Evolutionary conservation across 257 asterid genomes (phyloP), one percentile per base, ranked within the genome.

Genomic region (Henckelia pumila): DNA sequence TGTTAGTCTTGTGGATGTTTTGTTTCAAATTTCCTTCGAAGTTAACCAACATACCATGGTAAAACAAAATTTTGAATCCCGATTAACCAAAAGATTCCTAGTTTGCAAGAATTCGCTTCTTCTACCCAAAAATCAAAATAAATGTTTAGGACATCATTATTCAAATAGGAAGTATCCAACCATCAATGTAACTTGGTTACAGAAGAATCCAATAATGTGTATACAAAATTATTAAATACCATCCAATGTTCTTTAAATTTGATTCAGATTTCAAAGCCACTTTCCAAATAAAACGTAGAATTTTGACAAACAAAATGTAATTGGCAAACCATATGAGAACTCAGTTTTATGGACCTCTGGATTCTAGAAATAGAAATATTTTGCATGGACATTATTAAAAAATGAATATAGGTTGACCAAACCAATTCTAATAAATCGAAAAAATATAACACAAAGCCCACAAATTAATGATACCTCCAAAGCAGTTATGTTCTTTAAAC

Each of bases 381-480:
- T 62, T 62, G 19, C 56, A 19, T 32, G 9, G 47, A 37, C 52
- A 8, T 59, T 23, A 29, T 11, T n/a, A 61, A 49, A 61, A 61
- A 22, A 65, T 59, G 35, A 65, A 59, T 16, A 62, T 56, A 61
- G 64, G 49, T 49, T 53, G n/a, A 29, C 58, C 50, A 16, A 50
- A 20, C 55, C 24, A 61, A 61, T 44, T 40, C 66, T 49, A 66
- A 32, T 33, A 58, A 65, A 29, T 29, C 53, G 66, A n/a, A 28
- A 63, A 63, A 56, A 47, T 26, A 66, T 49, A 64, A 63, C 23
- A 22, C 61, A 24, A 61, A 14, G 60, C 50, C 50, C 37, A 37
- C 28, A 58, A 63, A 59, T 56, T 44, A 74, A 23, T 52, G 66
- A 23, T 82, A 89, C 96, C 87, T 89, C 98, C 75, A 85, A 69